A percentile compares a stretch with the other conserved stretches of the same genome.
Evolutionary conservation across 1,139 yeast genomes (phyloP).

Genomic region (Meyerozyma sp.): DNA sequence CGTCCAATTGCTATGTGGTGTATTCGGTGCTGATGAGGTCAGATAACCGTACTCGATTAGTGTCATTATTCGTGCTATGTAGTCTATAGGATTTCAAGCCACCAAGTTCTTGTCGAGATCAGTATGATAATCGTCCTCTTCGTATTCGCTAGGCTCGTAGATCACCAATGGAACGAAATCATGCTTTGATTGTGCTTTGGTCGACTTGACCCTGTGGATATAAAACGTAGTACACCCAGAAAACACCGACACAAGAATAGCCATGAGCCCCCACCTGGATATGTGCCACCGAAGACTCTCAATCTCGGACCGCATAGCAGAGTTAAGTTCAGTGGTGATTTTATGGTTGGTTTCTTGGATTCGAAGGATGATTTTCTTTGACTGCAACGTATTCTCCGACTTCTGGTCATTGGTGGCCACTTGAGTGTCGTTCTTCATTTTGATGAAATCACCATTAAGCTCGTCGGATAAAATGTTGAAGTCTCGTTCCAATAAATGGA

Average conservation of each 20-base stretch:
- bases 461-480: constrained; percentile 72
- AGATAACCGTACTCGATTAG: background rate
- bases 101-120: constrained; percentile 29
- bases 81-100: constrained; percentile 3
- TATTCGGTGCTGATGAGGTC: background rate
- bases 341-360: constrained; percentile 85
- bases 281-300: constrained; percentile 92
- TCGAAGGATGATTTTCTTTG: constrained; percentile 61
- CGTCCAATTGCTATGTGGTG: background rate
- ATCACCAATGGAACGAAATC: constrained; percentile 43
- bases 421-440: constrained; percentile 67
- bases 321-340: constrained; percentile 75
- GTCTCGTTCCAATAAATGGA: constrained; percentile 68
- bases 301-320: constrained; percentile 79
- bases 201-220: constrained; percentile 24
- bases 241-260: constrained; percentile 44
- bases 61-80: background rate
- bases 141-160: constrained; percentile 45
- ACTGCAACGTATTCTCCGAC: constrained; percentile 75
- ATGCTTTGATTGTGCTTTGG: constrained; percentile 8
- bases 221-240: constrained; percentile 41
- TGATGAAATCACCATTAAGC: constrained; percentile 63
- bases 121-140: constrained; percentile 44
- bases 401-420: constrained; percentile 85
- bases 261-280: constrained; percentile 77